phyloP scores from a whole-genome alignment of 495 filamentous ascomycete genomes.

The Aspergillus asperescens region DNA sequence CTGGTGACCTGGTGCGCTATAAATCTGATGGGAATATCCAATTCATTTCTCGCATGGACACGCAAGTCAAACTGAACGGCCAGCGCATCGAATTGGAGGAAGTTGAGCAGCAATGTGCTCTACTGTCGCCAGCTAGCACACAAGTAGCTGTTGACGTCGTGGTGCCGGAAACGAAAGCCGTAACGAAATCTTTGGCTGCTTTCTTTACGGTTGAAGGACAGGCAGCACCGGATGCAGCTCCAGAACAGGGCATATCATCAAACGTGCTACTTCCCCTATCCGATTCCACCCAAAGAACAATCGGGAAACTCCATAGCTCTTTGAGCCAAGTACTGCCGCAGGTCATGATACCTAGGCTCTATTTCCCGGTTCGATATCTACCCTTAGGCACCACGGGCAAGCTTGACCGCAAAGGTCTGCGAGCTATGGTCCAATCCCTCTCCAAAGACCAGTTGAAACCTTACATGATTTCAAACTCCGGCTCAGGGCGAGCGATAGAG shows the following conservation, averaged over 20 bases:
- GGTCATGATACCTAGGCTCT: constrained; percentile 60
- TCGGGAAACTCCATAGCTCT: constrained; percentile 32
- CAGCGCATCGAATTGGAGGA: constrained; percentile 63
- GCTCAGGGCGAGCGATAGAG: constrained; percentile 20
- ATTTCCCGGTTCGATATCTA: constrained; percentile 52
- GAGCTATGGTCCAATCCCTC: constrained; percentile 33
- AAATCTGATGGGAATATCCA: constrained; percentile 47
- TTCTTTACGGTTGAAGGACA: constrained; percentile 36
- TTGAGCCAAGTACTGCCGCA: constrained; percentile 36
- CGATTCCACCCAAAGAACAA: constrained; percentile 23
- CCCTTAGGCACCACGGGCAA: constrained; percentile 56
- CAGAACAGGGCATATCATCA: constrained; percentile 13
- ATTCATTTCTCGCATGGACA: constrained; percentile 56
- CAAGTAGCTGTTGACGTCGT: constrained; percentile 44
- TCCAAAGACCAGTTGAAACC: constrained; percentile 36
- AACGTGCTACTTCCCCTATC: constrained; percentile 33
- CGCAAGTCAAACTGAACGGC: constrained; percentile 61
- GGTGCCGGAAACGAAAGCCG: constrained; percentile 28
- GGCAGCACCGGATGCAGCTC: constrained; percentile 3
- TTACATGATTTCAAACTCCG: constrained; percentile 35
- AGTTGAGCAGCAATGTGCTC: constrained; percentile 52
- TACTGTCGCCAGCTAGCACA: constrained; percentile 27
- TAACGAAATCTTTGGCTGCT: constrained; percentile 37
- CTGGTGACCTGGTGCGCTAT: constrained; percentile 50
- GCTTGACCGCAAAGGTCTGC: constrained; percentile 56